A percentile compares a stretch with the other conserved stretches of the same genome.
Conservation (phyloP, 257 asterid species). For the Penstemon eatonii region DNA sequence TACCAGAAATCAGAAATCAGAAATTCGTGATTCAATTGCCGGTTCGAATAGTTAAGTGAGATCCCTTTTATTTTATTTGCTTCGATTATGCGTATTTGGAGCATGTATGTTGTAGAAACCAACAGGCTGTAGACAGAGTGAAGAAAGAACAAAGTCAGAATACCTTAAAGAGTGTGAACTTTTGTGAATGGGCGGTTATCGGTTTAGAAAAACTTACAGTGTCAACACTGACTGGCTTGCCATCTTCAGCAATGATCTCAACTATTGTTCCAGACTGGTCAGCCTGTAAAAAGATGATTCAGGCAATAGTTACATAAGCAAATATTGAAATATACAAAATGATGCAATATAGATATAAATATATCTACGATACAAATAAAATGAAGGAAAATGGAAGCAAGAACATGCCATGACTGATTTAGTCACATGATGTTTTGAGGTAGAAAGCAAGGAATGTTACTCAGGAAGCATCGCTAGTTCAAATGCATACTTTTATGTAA, state of each 20-base stretch:
- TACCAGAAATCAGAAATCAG: too few relatives aligned
- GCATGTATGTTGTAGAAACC: too few relatives aligned
- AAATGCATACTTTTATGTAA: background rate
- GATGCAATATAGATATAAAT: background rate
- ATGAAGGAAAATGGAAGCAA: background rate
- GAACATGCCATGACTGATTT: background rate
- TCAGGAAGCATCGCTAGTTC: background rate
- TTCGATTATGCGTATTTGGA: too few relatives aligned
- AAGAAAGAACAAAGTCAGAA: slow-evolving; percentile 25
- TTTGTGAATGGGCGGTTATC: background rate
- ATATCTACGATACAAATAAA: background rate
- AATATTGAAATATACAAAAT: slow-evolving; percentile 2
- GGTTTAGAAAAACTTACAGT: slow-evolving; percentile 51
- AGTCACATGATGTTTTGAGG: background rate
- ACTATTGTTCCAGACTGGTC: slow-evolving; percentile 72
- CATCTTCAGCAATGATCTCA: slow-evolving; percentile 71
- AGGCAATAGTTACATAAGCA: slow-evolving; percentile 4
- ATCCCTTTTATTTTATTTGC: too few relatives aligned
- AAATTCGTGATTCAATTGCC: too few relatives aligned
- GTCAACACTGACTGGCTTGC: slow-evolving; percentile 79
- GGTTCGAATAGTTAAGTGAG: too few relatives aligned
- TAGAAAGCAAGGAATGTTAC: slow-evolving; percentile 10
- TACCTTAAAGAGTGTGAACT: background rate
- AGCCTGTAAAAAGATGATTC: slow-evolving; percentile 46
- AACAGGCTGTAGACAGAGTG: slow-evolving; percentile 40